These are phyloP conservation scores for Aureobasidium sp. DNA, from an alignment of 2,329 filamentous ascomycete species.

Conservation along the genomic window DNA sequence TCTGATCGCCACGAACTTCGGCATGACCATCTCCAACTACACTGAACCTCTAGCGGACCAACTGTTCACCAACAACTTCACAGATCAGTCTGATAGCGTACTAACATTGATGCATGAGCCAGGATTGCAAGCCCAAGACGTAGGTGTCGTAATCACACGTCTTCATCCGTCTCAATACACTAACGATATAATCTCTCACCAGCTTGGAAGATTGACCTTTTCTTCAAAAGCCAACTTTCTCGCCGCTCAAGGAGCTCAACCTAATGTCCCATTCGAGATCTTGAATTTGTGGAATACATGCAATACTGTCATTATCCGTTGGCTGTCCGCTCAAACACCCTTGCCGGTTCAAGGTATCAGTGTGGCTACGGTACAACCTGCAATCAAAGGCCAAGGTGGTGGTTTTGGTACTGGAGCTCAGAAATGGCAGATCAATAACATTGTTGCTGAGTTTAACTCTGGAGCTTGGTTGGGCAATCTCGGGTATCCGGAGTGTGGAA, in stretches of 20 bases:
- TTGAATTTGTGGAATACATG: conserved; percentile 22
- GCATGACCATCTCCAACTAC: conserved; percentile 22
- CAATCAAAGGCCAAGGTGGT: not conserved
- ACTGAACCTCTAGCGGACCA: conserved; percentile 18
- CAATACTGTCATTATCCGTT: conserved; percentile 22
- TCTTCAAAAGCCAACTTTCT: conserved; percentile 19
- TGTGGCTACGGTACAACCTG: not conserved
- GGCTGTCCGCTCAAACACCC: conserved; percentile 20
- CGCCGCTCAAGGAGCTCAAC: conserved; percentile 23
- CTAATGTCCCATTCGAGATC: conserved; percentile 23
- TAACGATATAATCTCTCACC: not conserved
- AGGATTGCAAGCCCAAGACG: not conserved
- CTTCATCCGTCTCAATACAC: not conserved
- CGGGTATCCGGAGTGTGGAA: conserved; percentile 2
- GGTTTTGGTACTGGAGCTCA: not conserved
- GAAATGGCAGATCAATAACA: conserved; percentile 23
- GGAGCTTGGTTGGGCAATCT: conserved; percentile 22
- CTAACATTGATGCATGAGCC: conserved; percentile 21
- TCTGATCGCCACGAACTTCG: conserved; percentile 20
- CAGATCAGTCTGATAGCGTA: conserved; percentile 25
- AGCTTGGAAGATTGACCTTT: conserved; percentile 17
- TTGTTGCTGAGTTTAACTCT: conserved; percentile 28
- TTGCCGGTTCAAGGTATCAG: conserved; percentile 18
- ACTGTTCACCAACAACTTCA: conserved; percentile 20
- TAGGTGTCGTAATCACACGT: not conserved